Evolutionary conservation across 441 rosid genomes (phyloP), one percentile per base, ranked within the genome.

Genomic region (Biscutella laevigata): DNA sequence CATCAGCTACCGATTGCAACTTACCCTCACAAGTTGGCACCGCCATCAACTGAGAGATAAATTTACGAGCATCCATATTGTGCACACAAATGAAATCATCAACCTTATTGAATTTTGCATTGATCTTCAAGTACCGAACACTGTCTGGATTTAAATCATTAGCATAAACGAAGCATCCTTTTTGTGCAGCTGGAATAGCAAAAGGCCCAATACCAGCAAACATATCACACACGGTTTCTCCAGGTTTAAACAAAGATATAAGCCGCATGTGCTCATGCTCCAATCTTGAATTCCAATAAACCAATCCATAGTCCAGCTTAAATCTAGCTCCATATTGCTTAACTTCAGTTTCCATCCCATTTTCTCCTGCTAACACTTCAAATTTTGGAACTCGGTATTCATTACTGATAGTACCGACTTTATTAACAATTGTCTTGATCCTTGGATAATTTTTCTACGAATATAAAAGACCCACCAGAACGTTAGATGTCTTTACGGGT

Each of bases 151-250:
- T 91, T 46, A 91, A 55, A 73, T 91, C 96, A 69, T 91, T 88
- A 59, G 94, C 95, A 75, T 80, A 75, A 55, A 91, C 91, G 7
- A 77, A 50, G 69, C 98, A 91, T 44, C 96, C 96, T 68, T 79
- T 88, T 34, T 79, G 96, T 30, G 94, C 95, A 41, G 96, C 96
- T 51, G 95, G 95, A 72, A 91, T 79, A 43, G 95, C 86, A 65
- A 88, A 91, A 48, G 98, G 98, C 38, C 98, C 96, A 67, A 88
- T 78, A 39, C 96, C 96, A 64, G 95, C 80, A 79, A 88, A 91
- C 95, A 88, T 77, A 70, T 91, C 96, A 78, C 90, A 91, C 28
- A 91, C 79, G 10, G 70, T 80, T 64, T 91, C 96, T 58, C 91
- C 94, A 12, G 86, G 77, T 67, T 14, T 70, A 64, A 91, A 91